Conservation (phyloP, 2,329 filamentous ascomycete species). For the Ophiostoma quercus region DNA sequence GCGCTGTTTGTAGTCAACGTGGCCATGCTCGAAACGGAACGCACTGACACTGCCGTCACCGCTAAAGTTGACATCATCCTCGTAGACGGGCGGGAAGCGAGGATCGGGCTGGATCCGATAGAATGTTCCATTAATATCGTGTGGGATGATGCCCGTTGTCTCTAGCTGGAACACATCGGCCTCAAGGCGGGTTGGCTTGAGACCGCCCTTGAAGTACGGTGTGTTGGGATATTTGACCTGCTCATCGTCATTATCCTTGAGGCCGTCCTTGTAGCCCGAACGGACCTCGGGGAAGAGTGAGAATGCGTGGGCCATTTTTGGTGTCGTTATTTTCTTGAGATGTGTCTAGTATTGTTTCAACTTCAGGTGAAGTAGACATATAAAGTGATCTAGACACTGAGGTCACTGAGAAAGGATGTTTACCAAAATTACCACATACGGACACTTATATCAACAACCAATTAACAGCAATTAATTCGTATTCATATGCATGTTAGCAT, state of each 20-base stretch:
- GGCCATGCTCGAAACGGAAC: constrained; percentile 38
- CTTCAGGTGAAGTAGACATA: neutral
- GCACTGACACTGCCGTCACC: constrained; percentile 39
- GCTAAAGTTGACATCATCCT: constrained; percentile 44
- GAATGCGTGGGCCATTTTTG: constrained; percentile 28
- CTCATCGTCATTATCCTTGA: constrained; percentile 21
- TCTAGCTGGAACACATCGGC: constrained; percentile 29
- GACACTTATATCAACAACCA: neutral
- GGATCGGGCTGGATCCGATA: constrained; percentile 50
- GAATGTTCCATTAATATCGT: constrained; percentile 44
- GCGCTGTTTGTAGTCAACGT: constrained; percentile 41
- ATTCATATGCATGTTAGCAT: neutral
- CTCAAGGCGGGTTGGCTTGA: constrained; percentile 28
- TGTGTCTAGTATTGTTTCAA: neutral
- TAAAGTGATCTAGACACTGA: neutral
- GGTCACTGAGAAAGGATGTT: too few species aligned
- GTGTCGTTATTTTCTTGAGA: neutral
- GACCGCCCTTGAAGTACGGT: constrained; percentile 26
- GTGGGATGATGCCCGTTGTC: constrained; percentile 36
- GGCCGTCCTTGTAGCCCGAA: constrained; percentile 28
- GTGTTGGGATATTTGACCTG: constrained; percentile 28
- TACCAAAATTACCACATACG: neutral
- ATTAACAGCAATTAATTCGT: neutral
- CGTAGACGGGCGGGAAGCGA: constrained; percentile 50
- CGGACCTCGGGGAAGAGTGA: constrained; percentile 27